phyloP scores from a whole-genome alignment of 1,284 basidiomycete genomes.

The Ceratobasidium sp. region DNA sequence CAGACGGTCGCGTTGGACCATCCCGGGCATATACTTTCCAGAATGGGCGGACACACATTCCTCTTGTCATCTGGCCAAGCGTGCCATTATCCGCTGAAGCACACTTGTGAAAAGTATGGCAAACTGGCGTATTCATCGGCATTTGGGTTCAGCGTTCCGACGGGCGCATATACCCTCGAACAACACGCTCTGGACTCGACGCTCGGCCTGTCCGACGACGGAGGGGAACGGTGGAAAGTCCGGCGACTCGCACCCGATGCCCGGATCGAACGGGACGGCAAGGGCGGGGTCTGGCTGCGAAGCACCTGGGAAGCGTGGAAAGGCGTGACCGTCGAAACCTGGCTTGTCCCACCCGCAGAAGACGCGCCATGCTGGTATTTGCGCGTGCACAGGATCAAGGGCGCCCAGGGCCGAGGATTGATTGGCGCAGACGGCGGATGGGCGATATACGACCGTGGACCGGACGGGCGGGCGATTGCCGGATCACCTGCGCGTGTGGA shows the following conservation, averaged over 20 bases:
- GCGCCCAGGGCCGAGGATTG: conserved; percentile 54
- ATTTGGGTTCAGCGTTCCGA: conserved; percentile 78
- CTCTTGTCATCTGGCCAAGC: conserved; percentile 78
- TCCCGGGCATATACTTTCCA: conserved; percentile 72
- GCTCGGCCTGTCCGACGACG: conserved; percentile 70
- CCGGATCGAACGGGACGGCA: conserved; percentile 57
- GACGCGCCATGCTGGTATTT: conserved; percentile 71
- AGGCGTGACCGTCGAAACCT: conserved; percentile 76
- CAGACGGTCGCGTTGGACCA: conserved; percentile 62
- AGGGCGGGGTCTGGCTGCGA: conserved; percentile 57
- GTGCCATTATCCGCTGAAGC: conserved; percentile 79
- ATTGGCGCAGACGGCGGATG: conserved; percentile 73
- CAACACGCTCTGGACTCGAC: conserved; percentile 74
- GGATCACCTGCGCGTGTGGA: conserved; percentile 49
- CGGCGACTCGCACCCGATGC: conserved; percentile 69
- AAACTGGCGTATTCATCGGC: conserved; percentile 77
- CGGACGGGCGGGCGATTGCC: conserved; percentile 64
- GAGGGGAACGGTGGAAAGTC: conserved; percentile 74
- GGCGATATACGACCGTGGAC: conserved; percentile 72
- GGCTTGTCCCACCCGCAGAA: conserved; percentile 68
- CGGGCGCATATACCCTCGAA: conserved; percentile 70
- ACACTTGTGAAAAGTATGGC: conserved; percentile 78
- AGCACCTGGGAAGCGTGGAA: conserved; percentile 78
- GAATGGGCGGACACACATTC: conserved; percentile 69
- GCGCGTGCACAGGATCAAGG: conserved; percentile 68